Conservation (phyloP, 306 rosid species). For the Hylodesmum podocarpum region DNA sequence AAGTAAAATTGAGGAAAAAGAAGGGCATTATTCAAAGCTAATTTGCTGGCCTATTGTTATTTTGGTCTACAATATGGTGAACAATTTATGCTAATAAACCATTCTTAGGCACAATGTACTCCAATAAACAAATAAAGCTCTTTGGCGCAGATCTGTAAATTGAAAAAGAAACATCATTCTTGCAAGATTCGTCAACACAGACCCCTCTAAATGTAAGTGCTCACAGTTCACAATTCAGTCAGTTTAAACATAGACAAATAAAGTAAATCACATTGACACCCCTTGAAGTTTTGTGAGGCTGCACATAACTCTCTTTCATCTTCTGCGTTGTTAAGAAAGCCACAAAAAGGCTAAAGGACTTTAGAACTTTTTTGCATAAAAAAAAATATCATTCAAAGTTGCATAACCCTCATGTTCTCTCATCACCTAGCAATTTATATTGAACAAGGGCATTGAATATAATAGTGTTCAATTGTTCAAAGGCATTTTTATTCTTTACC, state of each 20-base stretch:
- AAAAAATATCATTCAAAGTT: background rate
- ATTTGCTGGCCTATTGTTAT: background rate
- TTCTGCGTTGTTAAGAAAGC: background rate
- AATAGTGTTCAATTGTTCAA: constrained; percentile 3
- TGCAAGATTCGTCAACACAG: background rate
- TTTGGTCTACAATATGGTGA: background rate
- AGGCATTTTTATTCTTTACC: constrained; percentile 48
- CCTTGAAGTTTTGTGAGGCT: too few relatives aligned
- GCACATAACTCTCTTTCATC: too few relatives aligned
- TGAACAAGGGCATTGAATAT: constrained; percentile 7
- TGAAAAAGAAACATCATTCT: constrained; percentile 17
- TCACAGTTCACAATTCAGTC: constrained; percentile 3
- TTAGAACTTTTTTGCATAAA: background rate
- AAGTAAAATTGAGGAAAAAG: background rate
- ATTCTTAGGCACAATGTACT: background rate
- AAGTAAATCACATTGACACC: too few relatives aligned
- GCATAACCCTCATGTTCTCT: constrained; percentile 14
- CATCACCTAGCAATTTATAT: constrained; percentile 22
- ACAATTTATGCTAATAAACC: constrained; percentile 8
- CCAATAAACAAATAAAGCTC: background rate
- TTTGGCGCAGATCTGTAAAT: background rate
- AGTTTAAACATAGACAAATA: background rate
- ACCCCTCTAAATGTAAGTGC: background rate
- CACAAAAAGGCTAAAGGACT: background rate
- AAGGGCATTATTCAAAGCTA: background rate